Evolutionary conservation across 139 green algal genomes (phyloP), one percentile per base, ranked within the genome.

Genomic region (Volvox africanus): DNA sequence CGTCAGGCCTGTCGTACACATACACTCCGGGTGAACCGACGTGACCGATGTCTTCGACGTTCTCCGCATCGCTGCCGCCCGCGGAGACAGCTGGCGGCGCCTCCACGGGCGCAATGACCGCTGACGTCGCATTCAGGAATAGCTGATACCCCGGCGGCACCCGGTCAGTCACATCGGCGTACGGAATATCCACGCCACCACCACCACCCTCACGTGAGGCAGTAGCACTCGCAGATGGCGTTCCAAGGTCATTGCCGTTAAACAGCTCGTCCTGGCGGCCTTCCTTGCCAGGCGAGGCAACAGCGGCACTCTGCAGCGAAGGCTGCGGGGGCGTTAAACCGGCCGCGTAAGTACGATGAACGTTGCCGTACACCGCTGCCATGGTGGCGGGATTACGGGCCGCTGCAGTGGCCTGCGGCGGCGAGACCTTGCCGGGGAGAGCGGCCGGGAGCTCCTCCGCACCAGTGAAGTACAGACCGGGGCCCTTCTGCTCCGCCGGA

Each of bases 311-410:
- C 76, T 12, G n/a, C 75, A 9, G 12, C 21, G 78, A 19, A 44
- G 78, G 36, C 78, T 44, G 76, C 76, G 78, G 78, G 36, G 78
- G 37, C 78, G 78, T 36, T 50, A 24, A 61, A 2, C 14, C 76
- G 76, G 76, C 76, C 1, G 65, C 65, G 11, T 73, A 73, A n/a
- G 71, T 36, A 1, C 71, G 71, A 16, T 36, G 32, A 24, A 86
- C 50, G 44, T 86, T 86, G 80, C 80, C 80, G 80, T 86, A 86
- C 80, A 73, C 26, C 50, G 80, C 80, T n/a, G 80, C 80, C 50
- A 86, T 9, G 1, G 80, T n/a, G 12, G 80, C 80, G 50, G 80
- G 80, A 55, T 86, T 55, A 21, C 26, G 50, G 22, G 44, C 80
- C 11, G 80, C 24, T 20, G 50, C 50, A 2, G 26, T 50, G 80